Percentiles rank a stretch among this genome's conserved stretches.
Conservation (phyloP, 208 protist species). For the Dictyostelium gargantuum region DNA sequence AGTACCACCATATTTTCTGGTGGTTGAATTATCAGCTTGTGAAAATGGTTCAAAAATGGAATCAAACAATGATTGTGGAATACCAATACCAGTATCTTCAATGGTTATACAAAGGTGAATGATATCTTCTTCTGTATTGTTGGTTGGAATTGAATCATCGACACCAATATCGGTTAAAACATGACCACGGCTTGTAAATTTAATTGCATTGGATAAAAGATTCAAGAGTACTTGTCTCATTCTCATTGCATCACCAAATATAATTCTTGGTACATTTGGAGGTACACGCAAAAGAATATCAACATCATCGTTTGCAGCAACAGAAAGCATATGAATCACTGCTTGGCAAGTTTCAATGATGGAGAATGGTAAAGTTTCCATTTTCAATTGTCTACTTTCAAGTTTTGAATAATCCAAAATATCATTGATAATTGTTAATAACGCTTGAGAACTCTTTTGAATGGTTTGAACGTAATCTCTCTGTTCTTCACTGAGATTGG, state of each 20-base stretch:
- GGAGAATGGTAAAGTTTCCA: not conserved
- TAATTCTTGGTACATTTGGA: constrained; percentile 58
- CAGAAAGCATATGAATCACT: constrained; percentile 43
- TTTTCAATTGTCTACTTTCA: constrained; percentile 40
- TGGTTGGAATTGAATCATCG: not conserved
- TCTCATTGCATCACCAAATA: constrained; percentile 67
- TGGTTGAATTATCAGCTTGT: constrained; percentile 71
- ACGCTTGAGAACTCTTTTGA: constrained; percentile 19
- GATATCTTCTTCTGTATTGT: not conserved
- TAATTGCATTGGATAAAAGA: constrained; percentile 69
- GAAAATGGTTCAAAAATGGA: constrained; percentile 78
- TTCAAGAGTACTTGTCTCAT: constrained; percentile 77
- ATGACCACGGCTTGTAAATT: constrained; percentile 75
- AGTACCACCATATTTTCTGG: constrained; percentile 77
- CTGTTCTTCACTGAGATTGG: constrained; percentile 26
- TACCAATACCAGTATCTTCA: constrained; percentile 80
- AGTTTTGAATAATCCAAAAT: constrained; percentile 71
- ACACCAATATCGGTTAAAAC: constrained; percentile 41
- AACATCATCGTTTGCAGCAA: constrained; percentile 35
- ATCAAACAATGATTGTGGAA: constrained; percentile 66
- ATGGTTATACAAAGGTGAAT: constrained; percentile 64
- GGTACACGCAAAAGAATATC: constrained; percentile 8
- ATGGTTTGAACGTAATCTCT: constrained; percentile 31
- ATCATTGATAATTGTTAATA: constrained; percentile 69
- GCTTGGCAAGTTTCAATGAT: constrained; percentile 13